phyloP scores from a whole-genome alignment of 768 basidiomycete genomes.

The Mycena latifolia region DNA sequence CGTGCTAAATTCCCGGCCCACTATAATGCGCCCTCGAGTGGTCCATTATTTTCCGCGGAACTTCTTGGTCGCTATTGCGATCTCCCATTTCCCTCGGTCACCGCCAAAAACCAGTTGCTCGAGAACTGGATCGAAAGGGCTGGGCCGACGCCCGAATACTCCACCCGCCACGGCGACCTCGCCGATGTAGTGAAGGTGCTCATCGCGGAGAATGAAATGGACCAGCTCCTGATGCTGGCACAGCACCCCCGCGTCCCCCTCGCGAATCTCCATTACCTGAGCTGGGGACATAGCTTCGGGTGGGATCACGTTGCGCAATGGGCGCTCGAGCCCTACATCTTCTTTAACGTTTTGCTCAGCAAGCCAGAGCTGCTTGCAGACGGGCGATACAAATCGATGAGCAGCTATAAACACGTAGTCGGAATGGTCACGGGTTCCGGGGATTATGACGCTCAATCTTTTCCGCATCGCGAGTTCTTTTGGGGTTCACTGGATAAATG shows the following conservation, averaged over 20 bases:
- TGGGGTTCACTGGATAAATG: conserved; percentile 18
- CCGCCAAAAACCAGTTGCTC: conserved; percentile 45
- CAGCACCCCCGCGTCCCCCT: conserved; percentile 51
- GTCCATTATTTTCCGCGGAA: conserved; percentile 47
- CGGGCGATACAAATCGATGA: conserved; percentile 42
- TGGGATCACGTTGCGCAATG: conserved; percentile 45
- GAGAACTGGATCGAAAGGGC: conserved; percentile 48
- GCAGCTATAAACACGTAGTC: conserved; percentile 39
- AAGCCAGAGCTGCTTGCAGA: conserved; percentile 43
- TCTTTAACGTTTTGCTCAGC: conserved; percentile 50
- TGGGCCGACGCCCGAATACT: conserved; percentile 30
- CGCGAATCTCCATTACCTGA: conserved; percentile 37
- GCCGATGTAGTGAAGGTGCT: conserved; percentile 53
- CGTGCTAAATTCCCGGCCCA: conserved; percentile 45
- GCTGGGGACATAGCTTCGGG: conserved; percentile 50
- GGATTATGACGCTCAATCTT: conserved; percentile 48
- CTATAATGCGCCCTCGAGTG: conserved; percentile 31
- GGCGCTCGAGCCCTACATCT: conserved; percentile 49
- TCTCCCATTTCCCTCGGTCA: conserved; percentile 37
- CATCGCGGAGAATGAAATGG: conserved; percentile 48
- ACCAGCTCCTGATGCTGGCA: conserved; percentile 49
- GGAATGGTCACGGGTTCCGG: conserved; percentile 27
- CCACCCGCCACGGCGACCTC: conserved; percentile 42
- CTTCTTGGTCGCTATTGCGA: conserved; percentile 44
- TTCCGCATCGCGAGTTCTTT: conserved; percentile 46